Conservation (phyloP, 2,329 filamentous ascomycete genomes). For the Mycocentrospora acerina region DNA sequence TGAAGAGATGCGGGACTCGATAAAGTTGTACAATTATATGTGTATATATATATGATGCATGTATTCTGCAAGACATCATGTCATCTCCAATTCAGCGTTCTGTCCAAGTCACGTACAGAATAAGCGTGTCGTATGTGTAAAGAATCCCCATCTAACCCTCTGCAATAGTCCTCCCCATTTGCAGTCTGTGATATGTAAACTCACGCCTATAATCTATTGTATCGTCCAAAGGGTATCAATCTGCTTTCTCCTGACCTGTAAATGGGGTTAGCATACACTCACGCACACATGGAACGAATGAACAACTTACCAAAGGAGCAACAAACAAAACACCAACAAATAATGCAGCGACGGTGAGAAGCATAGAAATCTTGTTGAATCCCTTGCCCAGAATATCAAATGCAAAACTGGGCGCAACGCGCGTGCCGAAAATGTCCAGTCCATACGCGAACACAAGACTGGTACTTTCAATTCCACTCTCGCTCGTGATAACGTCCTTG, state of each 20-base stretch:
- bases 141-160: background rate
- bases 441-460: conserved; percentile 87
- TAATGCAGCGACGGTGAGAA: conserved; percentile 80
- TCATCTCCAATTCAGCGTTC: too few relatives aligned
- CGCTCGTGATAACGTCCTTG: conserved; percentile 69
- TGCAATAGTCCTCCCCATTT: background rate
- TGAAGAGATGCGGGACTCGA: too few relatives aligned
- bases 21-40: background rate
- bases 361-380: conserved; percentile 86
- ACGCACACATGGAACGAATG: background rate
- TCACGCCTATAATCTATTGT: conserved; percentile 14
- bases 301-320: conserved; percentile 71
- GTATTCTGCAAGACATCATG: too few relatives aligned
- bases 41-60: too few relatives aligned
- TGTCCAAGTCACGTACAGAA: too few relatives aligned
- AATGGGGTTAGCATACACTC: conserved; percentile 9
- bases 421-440: conserved; percentile 82
- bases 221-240: conserved; percentile 66
- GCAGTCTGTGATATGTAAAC: background rate
- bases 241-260: conserved; percentile 61
- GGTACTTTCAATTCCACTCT: conserved; percentile 86
- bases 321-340: conserved; percentile 74
- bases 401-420: conserved; percentile 80
- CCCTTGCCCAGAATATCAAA: conserved; percentile 93
- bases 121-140: too few relatives aligned